Evolutionary conservation across 2,329 filamentous ascomycete genomes (phyloP).

Genomic region (Periconia digitata): DNA sequence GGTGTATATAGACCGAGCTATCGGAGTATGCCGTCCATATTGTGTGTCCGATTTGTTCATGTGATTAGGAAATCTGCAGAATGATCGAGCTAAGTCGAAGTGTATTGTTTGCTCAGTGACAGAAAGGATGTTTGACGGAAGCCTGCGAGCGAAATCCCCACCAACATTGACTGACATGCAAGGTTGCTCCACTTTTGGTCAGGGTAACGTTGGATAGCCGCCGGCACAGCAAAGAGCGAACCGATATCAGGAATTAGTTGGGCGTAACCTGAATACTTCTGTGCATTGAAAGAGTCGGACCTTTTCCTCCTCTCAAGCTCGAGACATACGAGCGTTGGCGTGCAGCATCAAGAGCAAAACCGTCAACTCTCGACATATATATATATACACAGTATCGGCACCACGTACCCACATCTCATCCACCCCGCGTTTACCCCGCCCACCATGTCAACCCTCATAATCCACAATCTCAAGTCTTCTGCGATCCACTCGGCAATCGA

Average conservation of each 20-base stretch:
- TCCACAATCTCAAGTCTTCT: constrained; percentile 44
- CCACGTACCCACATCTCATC: too few species aligned
- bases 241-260: not conserved
- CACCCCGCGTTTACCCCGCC: not conserved
- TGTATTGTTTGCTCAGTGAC: too few species aligned
- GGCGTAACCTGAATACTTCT: not conserved
- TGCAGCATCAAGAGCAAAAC: not conserved
- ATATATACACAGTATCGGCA: too few species aligned
- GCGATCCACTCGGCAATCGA: constrained; percentile 60
- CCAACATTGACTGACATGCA: not conserved
- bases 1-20: too few species aligned
- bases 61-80: too few species aligned
- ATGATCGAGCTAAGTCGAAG: too few species aligned
- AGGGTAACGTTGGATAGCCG: not conserved
- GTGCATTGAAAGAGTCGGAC: not conserved
- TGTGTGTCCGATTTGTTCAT: too few species aligned
- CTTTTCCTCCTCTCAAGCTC: not conserved
- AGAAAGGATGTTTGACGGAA: too few species aligned
- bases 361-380: too few species aligned
- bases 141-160: not conserved
- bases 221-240: constrained; percentile 7
- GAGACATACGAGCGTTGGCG: not conserved
- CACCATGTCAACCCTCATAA: constrained; percentile 44
- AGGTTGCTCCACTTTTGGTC: not conserved
- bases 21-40: too few species aligned